Percentiles rank a stretch among this genome's conserved stretches.
Conservation (phyloP, 257 asterid genomes). For the Plectranthus barbatus region DNA sequence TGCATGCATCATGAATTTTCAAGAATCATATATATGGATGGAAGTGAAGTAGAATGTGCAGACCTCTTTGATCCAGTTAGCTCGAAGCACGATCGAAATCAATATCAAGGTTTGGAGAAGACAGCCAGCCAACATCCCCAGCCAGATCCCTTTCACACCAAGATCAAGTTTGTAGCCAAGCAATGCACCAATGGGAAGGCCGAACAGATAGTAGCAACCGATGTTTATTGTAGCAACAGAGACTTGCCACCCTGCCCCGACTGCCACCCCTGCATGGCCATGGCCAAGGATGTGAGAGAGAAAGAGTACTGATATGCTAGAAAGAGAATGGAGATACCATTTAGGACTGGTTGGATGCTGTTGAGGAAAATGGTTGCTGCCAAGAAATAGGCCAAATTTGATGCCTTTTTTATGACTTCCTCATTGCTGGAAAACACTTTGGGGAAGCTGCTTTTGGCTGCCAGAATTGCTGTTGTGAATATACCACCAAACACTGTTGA, state of each 20-base stretch:
- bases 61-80: slow-evolving; percentile 68
- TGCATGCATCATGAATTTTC: slow-evolving; percentile 21
- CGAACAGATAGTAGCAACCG: slow-evolving; percentile 49
- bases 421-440: slow-evolving; percentile 40
- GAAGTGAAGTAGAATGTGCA: neutral
- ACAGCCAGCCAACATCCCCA: slow-evolving; percentile 68
- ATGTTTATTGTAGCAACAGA: slow-evolving; percentile 63
- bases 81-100: slow-evolving; percentile 23
- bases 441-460: slow-evolving; percentile 38
- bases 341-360: slow-evolving; percentile 75
- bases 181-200: slow-evolving; percentile 76
- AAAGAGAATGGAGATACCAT: slow-evolving; percentile 39
- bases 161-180: slow-evolving; percentile 53
- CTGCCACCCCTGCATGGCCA: slow-evolving; percentile 87
- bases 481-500: slow-evolving; percentile 47
- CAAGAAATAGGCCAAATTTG: slow-evolving; percentile 54
- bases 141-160: slow-evolving; percentile 76
- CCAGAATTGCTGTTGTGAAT: slow-evolving; percentile 40
- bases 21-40: neutral
- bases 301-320: no score
- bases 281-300: no score
- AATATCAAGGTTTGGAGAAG: slow-evolving; percentile 57
- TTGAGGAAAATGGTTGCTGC: slow-evolving; percentile 67
- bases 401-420: slow-evolving; percentile 50
- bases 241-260: slow-evolving; percentile 88